phyloP scores from a whole-genome alignment of 768 basidiomycete genomes.

The Imleria badia region DNA sequence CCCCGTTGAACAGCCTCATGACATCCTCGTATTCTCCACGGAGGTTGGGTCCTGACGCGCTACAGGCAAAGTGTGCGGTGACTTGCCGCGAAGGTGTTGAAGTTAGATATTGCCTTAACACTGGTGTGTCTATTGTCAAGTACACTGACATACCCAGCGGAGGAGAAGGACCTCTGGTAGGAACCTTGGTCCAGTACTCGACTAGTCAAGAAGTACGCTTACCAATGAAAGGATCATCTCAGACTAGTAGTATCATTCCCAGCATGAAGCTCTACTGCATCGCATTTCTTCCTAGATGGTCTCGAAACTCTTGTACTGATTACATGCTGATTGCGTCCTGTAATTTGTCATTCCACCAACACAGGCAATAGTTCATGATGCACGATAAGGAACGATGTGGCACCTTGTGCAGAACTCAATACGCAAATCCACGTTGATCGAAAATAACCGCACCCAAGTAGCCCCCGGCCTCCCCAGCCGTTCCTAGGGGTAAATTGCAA shows the following conservation, averaged over 20 bases:
- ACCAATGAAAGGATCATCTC: too few species aligned
- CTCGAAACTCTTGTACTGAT: not conserved
- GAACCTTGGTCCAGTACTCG: conserved; percentile 49
- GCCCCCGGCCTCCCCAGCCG: conserved; percentile 87
- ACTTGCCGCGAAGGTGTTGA: conserved; percentile 30
- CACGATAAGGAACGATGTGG: conserved; percentile 56
- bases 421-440: not conserved
- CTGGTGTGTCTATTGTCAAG: conserved; percentile 52
- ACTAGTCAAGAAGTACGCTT: too few species aligned
- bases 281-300: not conserved
- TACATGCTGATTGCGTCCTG: not conserved
- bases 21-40: conserved; percentile 22
- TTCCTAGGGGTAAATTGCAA: conserved; percentile 65
- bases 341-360: not conserved
- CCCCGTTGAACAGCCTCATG: not conserved
- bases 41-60: conserved; percentile 52
- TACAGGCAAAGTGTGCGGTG: conserved; percentile 43
- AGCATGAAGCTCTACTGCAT: too few species aligned
- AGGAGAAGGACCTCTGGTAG: conserved; percentile 15
- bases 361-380: not conserved
- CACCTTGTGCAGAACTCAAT: conserved; percentile 40
- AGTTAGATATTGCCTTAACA: conserved; percentile 16
- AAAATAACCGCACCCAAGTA: conserved; percentile 63
- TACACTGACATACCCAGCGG: conserved; percentile 34
- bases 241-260: too few species aligned